Base-by-base conservation (phyloP, 2,329 filamentous ascomycete species). In the Colletotrichum lentis region DNA sequence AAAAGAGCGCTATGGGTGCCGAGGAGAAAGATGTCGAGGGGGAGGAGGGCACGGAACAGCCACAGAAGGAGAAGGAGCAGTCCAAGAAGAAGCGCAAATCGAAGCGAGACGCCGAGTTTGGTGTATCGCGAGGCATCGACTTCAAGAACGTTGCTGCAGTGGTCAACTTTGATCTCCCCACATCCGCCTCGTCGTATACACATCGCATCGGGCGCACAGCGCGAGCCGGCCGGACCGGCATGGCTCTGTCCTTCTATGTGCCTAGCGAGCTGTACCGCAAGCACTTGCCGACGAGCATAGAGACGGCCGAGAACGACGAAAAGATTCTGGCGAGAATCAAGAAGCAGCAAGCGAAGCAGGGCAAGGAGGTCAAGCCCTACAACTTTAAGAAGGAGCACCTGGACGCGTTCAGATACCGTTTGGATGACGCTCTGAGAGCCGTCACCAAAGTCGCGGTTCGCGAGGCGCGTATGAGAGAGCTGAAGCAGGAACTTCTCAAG, bases 111-210 rank as follows among this genome's bases (percentile, higher is more conserved):
- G 91, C 92, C 71, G 96, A 99, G 75, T 99, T 96, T 74, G 94
- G 96, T 20, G 91, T 99, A n/a, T 95, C 94, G 18, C 61, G 70
- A 41, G 70, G 78, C 46, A 96, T 99, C 73, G 96, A 99, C 79
- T 99, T 99, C 83, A 91, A 96, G 75, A 95, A 97, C 75, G 94
- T 99, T 62, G 90, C 93, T 3, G 94, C 92, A 70, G 94, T 99
- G 27, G 88, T 99, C 77, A 99, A 99, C 81, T 99, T 99, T 78
- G 96, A 99, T 78, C 89, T 99, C 18, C 96, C 96, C 0, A 88
- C 89, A 18, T 91, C 90, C 10, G 91, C 93, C 44, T 96, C 93
- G 77, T 97, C 93, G 10, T 99, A 99, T 79, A 96, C 92, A n/a
- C 96, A 99, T 80, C 90, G 96, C 62, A 97, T 99, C 74, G 96